phyloP scores from a whole-genome alignment of 805 yeast species.

The Kazachstania bromeliacearum region DNA sequence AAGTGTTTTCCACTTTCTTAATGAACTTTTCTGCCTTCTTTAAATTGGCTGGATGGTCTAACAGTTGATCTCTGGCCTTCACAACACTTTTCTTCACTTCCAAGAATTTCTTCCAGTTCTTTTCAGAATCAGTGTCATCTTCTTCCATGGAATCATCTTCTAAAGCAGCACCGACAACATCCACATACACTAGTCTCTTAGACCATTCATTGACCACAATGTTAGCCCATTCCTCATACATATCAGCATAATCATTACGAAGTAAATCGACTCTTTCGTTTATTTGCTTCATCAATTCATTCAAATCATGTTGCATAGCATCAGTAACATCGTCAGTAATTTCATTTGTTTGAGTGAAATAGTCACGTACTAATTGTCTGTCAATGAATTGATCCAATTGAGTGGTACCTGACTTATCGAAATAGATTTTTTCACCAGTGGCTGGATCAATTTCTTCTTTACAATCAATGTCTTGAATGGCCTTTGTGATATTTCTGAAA shows the following conservation, averaged over 20 bases:
- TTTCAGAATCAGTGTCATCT: slow-evolving; percentile 30
- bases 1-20: slow-evolving; percentile 31
- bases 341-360: slow-evolving; percentile 25
- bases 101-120: slow-evolving; percentile 54
- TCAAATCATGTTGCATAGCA: slow-evolving; percentile 27
- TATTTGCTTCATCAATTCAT: slow-evolving; percentile 24
- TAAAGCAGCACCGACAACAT: slow-evolving; percentile 27
- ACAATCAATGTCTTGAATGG: slow-evolving; percentile 33
- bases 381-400: slow-evolving; percentile 33
- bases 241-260: slow-evolving; percentile 45
- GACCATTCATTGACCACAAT: slow-evolving; percentile 57
- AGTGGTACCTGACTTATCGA: slow-evolving; percentile 30
- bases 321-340: slow-evolving; percentile 18
- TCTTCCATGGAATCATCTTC: slow-evolving; percentile 20
- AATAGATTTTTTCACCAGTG: slow-evolving; percentile 28
- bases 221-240: slow-evolving; percentile 67
- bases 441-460: slow-evolving; percentile 23
- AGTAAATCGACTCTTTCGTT: slow-evolving; percentile 31
- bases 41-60: slow-evolving; percentile 15
- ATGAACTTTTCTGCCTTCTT: slow-evolving; percentile 22
- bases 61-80: slow-evolving; percentile 44
- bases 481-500: slow-evolving; percentile 25
- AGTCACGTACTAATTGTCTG: slow-evolving; percentile 40
- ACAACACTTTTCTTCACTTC: slow-evolving; percentile 46
- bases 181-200: slow-evolving; percentile 40